phyloP scores from a whole-genome alignment of 2,329 filamentous ascomycete species.

The Xylariomycetidae sp. region DNA sequence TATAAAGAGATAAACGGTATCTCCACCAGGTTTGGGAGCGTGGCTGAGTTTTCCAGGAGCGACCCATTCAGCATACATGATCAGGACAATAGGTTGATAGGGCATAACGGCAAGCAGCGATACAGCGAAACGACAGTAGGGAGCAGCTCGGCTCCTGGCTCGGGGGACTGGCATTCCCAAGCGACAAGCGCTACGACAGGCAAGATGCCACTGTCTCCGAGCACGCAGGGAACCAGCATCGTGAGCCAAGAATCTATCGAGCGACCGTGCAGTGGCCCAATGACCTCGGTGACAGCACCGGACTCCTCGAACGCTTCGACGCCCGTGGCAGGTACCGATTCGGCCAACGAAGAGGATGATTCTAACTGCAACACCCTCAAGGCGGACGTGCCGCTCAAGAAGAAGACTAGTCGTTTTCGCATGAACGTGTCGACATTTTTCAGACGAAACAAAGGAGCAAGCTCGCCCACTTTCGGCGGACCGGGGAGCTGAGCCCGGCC shows the following conservation, averaged over 20 bases:
- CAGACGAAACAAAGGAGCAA: constrained; percentile 43
- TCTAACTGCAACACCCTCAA: constrained; percentile 39
- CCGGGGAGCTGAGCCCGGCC: constrained; percentile 16
- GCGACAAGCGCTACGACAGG: constrained; percentile 58
- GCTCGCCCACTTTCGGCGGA: constrained; percentile 25
- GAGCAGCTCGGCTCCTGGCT: constrained; percentile 46
- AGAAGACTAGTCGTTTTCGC: constrained; percentile 57
- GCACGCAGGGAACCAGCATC: constrained; percentile 60
- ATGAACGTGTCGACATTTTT: constrained; percentile 57
- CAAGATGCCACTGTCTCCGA: constrained; percentile 59
- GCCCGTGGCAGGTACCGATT: constrained; percentile 18
- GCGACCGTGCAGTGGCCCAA: constrained; percentile 38
- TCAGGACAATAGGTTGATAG: constrained; percentile 24
- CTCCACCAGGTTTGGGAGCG: constrained; percentile 37
- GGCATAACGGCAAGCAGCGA: constrained; percentile 42
- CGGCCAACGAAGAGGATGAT: constrained; percentile 29
- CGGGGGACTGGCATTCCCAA: constrained; percentile 57
- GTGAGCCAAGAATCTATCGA: constrained; percentile 55
- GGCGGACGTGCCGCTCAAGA: constrained; percentile 48
- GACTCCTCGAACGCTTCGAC: constrained; percentile 27
- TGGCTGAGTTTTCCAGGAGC: constrained; percentile 41
- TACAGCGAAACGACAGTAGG: constrained; percentile 58
- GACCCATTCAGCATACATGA: constrained; percentile 42
- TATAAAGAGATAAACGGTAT: constrained; percentile 40
- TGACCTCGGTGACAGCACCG: constrained; percentile 33